Conservation (phyloP, 345 rosid genomes). For the Boechera stricta region DNA sequence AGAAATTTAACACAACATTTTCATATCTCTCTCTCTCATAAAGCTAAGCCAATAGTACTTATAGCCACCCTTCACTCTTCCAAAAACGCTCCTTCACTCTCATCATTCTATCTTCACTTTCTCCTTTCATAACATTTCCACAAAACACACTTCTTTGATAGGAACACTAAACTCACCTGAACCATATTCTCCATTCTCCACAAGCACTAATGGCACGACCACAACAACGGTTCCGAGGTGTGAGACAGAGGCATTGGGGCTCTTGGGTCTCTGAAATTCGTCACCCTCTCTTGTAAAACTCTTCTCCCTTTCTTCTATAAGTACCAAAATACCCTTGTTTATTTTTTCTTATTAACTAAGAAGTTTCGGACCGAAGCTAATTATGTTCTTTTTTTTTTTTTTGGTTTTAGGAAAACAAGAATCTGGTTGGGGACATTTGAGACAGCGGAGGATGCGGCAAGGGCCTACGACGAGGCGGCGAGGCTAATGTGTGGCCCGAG, state of each 20-base stretch:
- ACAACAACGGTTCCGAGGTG: conserved; percentile 95
- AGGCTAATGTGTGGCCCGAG: conserved; percentile 97
- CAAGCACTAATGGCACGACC: conserved; percentile 80
- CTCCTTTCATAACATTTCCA: conserved; percentile 51
- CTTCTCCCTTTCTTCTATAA: background rate
- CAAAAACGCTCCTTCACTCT: conserved; percentile 40
- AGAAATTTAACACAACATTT: conserved; percentile 34
- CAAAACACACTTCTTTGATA: conserved; percentile 47
- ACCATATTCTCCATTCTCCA: background rate
- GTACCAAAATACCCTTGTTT: background rate
- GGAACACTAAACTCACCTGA: conserved; percentile 38
- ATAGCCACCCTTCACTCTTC: conserved; percentile 52
- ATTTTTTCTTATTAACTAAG: background rate
- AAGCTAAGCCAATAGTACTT: conserved; percentile 53
- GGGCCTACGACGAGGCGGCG: conserved; percentile 97
- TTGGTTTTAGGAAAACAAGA: conserved; percentile 80
- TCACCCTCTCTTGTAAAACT: conserved; percentile 84
- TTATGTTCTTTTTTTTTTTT: background rate
- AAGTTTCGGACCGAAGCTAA: background rate
- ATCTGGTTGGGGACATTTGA: conserved; percentile 98
- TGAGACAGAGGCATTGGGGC: conserved; percentile 99
- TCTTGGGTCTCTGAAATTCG: conserved; percentile 99
- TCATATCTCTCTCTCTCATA: conserved; percentile 31
- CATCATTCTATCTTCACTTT: conserved; percentile 27
- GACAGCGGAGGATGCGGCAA: conserved; percentile 95